Percentiles rank a stretch among this genome's conserved stretches.
Evolutionary conservation across 164 flowering plant genomes (phyloP).

Genomic region (Brasenia schreberi): DNA sequence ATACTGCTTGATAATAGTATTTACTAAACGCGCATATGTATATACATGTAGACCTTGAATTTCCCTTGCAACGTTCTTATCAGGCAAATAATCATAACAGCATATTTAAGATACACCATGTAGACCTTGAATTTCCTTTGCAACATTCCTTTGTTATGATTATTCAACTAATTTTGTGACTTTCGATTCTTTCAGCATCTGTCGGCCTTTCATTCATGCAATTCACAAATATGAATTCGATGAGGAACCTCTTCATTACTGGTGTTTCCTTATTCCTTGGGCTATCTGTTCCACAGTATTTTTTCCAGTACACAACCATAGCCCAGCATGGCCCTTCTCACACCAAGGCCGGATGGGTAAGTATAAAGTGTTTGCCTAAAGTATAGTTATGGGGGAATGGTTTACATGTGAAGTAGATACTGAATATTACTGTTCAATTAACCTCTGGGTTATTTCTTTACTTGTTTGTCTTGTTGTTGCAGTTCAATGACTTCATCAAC

Average conservation of each 20-base stretch:
- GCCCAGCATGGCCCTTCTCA: slow-evolving; percentile 94
- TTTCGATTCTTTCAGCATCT: slow-evolving; percentile 40
- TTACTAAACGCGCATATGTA: no score
- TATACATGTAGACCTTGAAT: no score
- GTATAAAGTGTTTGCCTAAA: no score
- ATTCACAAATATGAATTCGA: slow-evolving; percentile 98
- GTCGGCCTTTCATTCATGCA: slow-evolving; percentile 96
- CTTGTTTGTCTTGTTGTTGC: slow-evolving; percentile 21
- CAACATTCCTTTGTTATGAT: no score
- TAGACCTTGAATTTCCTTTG: no score
- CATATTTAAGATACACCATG: no score
- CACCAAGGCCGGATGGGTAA: slow-evolving; percentile 92
- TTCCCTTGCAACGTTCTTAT: no score
- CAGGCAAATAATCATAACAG: no score
- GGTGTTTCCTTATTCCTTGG: slow-evolving; percentile 91
- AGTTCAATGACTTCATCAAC: slow-evolving; percentile 62
- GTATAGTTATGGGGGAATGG: no score
- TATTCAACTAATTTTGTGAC: no score
- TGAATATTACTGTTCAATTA: neutral
- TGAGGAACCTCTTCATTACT: slow-evolving; percentile 85
- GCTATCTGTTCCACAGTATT: slow-evolving; percentile 82
- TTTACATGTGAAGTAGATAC: no score
- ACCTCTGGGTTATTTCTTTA: neutral
- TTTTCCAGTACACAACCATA: slow-evolving; percentile 62
- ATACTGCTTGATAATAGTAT: no score